Evolutionary conservation across 306 rosid species (phyloP), one percentile per base, ranked within the genome.

Genomic region (Sesbania bispinosa): DNA sequence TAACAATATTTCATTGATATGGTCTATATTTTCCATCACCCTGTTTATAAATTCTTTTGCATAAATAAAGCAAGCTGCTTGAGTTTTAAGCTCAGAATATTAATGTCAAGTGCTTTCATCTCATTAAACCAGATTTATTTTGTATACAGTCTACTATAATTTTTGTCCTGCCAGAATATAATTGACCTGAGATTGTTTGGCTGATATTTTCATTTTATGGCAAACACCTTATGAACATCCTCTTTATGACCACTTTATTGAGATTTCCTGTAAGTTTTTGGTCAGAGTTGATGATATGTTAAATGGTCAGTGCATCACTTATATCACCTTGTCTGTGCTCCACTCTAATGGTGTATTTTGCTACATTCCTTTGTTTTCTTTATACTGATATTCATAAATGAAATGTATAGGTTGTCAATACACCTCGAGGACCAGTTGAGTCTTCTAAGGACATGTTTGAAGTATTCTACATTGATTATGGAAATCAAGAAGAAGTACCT

Each of bases 401-500:
- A 65, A 60, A 30, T 71, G 52, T 70, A 46, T 30, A 94, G 99
- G 85, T 94, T 78, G 96, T 91, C 69, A 91, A 86, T 75, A 77
- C 81, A 20, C 97, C 99, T 67, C 96, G 96, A 45, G 98, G 95
- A 84, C 83, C 89, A 7, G 97, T 89, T 47, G 88, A 86, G 81
- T 94, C 99, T 45, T 79, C 89, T 0, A 77, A 77, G 27, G 97
- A 94, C 82, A 59, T 59, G 59, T 94, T 91, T 14, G 99, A 94
- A 79, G 99, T 94, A 30, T 91, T 94, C 79, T 94, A 94, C 80
- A 79, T 94, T 14, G 99, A 94, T 61, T 94, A 86, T 68, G 99
- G 99, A 76, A 94, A 94, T 69, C 97, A 94, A 91, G 99, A 91
- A 69, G 81, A 71, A 54, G 91, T 94, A 67, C 59, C 89, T 30